Evolutionary conservation across 2,329 filamentous ascomycete species (phyloP).

Genomic region (Trichoderma hamatum): DNA sequence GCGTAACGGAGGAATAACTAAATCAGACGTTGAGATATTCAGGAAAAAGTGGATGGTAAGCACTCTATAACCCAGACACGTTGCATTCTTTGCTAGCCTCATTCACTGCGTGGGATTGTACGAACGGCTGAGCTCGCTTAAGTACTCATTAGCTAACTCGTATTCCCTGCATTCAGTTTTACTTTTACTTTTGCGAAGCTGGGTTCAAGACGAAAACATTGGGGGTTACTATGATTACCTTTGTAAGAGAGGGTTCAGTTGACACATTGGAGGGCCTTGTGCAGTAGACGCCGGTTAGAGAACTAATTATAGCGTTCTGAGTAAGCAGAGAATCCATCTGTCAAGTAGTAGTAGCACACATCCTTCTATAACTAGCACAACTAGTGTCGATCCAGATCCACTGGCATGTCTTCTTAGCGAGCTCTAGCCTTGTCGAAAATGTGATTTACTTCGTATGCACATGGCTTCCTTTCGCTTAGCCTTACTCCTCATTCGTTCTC

Average conservation of each 20-base stretch:
- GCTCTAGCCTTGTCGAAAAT: not conserved
- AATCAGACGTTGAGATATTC: not conserved
- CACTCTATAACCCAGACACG: too few species aligned
- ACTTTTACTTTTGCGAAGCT: slow-evolving; percentile 11
- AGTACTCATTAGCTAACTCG: not conserved
- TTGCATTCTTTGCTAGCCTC: not conserved
- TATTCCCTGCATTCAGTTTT: not conserved
- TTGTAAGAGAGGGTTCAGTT: slow-evolving; percentile 3
- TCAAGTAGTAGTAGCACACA: not conserved
- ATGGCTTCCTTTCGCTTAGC: not conserved
- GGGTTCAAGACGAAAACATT: slow-evolving; percentile 8
- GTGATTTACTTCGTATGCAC: too few species aligned
- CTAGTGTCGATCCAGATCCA: not conserved
- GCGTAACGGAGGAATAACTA: not conserved
- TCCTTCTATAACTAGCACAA: not conserved
- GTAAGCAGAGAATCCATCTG: not conserved
- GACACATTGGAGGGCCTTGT: not conserved
- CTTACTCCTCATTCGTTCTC: not conserved
- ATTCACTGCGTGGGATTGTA: too few species aligned
- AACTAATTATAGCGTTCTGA: not conserved
- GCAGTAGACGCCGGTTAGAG: not conserved
- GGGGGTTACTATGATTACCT: not conserved
- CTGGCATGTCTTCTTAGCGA: not conserved
- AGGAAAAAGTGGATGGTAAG: slow-evolving; percentile 15
- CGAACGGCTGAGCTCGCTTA: not conserved